These are phyloP conservation scores for Myxozyma melibiosi DNA, from an alignment of 805 yeast species.

Conservation along the genomic window DNA sequence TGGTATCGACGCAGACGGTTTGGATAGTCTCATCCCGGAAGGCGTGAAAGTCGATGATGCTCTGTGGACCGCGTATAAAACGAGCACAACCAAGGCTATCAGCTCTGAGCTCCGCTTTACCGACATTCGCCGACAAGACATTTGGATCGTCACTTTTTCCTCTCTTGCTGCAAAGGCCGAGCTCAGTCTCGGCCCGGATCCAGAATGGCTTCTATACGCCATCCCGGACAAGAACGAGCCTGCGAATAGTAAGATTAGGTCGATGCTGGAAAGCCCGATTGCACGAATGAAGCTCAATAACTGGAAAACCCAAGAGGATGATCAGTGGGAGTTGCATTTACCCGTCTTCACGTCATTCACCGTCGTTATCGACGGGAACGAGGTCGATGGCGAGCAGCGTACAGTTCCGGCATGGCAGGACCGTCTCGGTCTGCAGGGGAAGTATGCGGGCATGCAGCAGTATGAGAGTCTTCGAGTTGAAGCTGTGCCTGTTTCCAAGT, in stretches of 20 bases:
- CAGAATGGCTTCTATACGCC: constrained; percentile 14
- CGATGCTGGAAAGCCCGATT: constrained; percentile 13
- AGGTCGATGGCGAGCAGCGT: not conserved
- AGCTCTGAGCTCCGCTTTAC: constrained; percentile 6
- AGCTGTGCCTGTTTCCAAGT: not conserved
- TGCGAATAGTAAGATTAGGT: constrained; percentile 11
- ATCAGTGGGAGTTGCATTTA: constrained; percentile 12
- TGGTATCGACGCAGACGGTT: not conserved
- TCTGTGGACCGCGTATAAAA: not conserved
- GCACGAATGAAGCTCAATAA: constrained; percentile 8
- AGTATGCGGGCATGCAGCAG: not conserved
- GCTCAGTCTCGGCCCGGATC: not conserved
- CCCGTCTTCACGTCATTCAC: not conserved
- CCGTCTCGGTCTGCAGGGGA: constrained; percentile 10
- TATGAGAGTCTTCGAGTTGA: not conserved
- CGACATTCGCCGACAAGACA: constrained; percentile 14
- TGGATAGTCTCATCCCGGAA: not conserved
- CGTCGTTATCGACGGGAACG: constrained; percentile 2
- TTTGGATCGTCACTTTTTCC: constrained; percentile 12
- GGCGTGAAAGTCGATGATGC: not conserved
- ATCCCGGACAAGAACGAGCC: constrained; percentile 7
- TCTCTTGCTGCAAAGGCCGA: constrained; percentile 7
- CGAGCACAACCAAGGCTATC: not conserved
- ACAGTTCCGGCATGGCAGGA: constrained; percentile 15
- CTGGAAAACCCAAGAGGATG: not conserved